Conservation (phyloP, 495 filamentous ascomycete genomes). For the Aspergillus diversus region DNA sequence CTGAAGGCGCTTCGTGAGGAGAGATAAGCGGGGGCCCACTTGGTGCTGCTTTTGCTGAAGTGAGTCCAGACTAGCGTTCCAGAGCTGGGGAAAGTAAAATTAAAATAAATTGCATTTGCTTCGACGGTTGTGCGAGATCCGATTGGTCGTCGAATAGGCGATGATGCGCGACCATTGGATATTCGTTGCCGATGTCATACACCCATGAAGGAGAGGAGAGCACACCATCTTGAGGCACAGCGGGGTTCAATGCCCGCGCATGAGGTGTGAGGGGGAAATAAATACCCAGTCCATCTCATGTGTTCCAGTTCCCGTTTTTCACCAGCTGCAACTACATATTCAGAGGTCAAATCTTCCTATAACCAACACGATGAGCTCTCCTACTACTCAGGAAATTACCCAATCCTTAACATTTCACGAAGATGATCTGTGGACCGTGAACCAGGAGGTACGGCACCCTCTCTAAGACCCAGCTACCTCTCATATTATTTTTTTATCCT, state of each 20-base stretch:
- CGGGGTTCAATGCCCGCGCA: no score
- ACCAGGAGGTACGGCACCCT: neutral
- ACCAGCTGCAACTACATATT: neutral
- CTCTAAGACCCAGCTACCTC: no score
- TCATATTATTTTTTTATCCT: no score
- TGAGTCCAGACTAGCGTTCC: no score
- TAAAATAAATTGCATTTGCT: no score
- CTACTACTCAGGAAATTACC: neutral
- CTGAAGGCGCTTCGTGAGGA: no score
- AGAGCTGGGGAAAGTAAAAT: no score
- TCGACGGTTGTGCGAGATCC: neutral
- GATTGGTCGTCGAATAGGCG: neutral
- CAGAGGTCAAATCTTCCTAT: no score
- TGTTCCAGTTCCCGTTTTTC: neutral
- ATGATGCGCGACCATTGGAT: neutral
- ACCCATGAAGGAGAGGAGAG: no score
- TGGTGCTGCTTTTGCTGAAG: no score
- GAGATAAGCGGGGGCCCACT: no score
- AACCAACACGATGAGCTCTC: neutral
- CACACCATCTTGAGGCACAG: no score
- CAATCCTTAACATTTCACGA: neutral
- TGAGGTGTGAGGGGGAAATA: neutral
- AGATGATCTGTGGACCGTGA: neutral
- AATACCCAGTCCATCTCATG: neutral
- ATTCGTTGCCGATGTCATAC: neutral